Evolutionary conservation across 2,329 filamentous ascomycete species (phyloP).

Genomic region (Cytospora leucostoma): DNA sequence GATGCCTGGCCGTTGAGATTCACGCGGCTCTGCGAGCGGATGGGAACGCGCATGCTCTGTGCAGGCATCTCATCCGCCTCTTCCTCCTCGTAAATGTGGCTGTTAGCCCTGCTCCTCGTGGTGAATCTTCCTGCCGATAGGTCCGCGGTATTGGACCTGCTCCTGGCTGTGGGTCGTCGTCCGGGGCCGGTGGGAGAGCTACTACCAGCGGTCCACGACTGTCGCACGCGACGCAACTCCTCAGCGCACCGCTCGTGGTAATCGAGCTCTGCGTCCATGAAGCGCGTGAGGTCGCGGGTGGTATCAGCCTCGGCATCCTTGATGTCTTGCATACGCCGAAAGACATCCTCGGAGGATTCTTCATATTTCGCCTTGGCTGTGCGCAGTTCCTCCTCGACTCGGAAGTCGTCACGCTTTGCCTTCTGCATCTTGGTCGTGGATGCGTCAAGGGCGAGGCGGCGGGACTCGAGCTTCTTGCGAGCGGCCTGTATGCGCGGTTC

Average conservation of each 20-base stretch:
- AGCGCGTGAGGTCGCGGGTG: slow-evolving; percentile 74
- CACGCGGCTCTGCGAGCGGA: slow-evolving; percentile 41
- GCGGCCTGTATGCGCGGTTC: slow-evolving; percentile 57
- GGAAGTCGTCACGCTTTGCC: slow-evolving; percentile 89
- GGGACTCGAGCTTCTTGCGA: slow-evolving; percentile 90
- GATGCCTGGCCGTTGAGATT: slow-evolving; percentile 32
- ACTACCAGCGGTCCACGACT: slow-evolving; percentile 43
- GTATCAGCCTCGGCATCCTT: slow-evolving; percentile 87
- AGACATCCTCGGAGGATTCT: slow-evolving; percentile 89
- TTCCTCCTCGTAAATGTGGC: slow-evolving; percentile 42
- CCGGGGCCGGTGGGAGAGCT: slow-evolving; percentile 24
- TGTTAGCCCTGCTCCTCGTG: slow-evolving; percentile 36
- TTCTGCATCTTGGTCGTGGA: slow-evolving; percentile 90
- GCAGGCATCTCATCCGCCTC: slow-evolving; percentile 39
- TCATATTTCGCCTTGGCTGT: slow-evolving; percentile 94
- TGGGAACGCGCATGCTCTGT: slow-evolving; percentile 45
- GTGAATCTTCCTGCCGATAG: slow-evolving; percentile 40
- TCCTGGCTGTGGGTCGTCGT: slow-evolving; percentile 37
- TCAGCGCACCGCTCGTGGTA: slow-evolving; percentile 92
- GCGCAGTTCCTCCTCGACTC: slow-evolving; percentile 88
- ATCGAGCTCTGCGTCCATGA: slow-evolving; percentile 85
- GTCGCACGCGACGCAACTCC: slow-evolving; percentile 63
- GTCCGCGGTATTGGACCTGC: slow-evolving; percentile 51
- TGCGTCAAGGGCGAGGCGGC: slow-evolving; percentile 87
- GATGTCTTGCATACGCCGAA: slow-evolving; percentile 92